Evolutionary conservation across 176 grass and related monocot species (phyloP), one percentile per base, ranked within the genome.

Genomic region (Triticum aestivum): DNA sequence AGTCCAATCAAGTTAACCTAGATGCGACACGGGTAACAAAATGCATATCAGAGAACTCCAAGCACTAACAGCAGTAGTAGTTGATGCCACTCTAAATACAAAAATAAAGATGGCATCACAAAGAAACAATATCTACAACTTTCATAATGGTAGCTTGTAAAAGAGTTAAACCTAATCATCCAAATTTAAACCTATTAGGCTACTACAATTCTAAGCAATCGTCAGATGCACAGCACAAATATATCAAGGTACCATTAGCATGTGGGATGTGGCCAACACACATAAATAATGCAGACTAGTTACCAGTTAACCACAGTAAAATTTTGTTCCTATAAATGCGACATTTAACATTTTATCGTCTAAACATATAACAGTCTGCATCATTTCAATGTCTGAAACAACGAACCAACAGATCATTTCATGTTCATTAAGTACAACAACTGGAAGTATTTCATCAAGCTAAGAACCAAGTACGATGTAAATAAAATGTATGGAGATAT

Each of bases 351-450:
- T 18, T 64, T 66, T 27, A 59, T 34, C 77, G 54, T 85, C 38
- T 37, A 69, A 51, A 49, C 39, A 35, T 75, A 47, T 3, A 56
- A 59, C 13, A 1, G 32, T 87, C 23, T 51, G 47, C 26, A 79
- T 9, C 24, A 79, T 79, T 66, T 79, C 23, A 85, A 42, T 52
- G 69, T 88, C 69, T 63, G 49, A 63, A 88, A 76, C 30, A 77
- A 68, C 5, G 11, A 86, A 71, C 32, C 3, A 20, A 69, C 35
- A 61, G 11, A 71, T 77, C 29, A 79, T 82, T 71, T 61, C 17
- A 91, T 44, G 70, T 63, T 81, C 69, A 91, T 63, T 58, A 82
- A 91, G 71, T 91, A 91, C 86, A 88, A 71, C 82, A 84, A 65
- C 67, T 34, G 82, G 52, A 88, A 75, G 87, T 69, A 88, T 79